phyloP scores from a whole-genome alignment of 169 alveolate species.

The Pseudocohnilembus persalinus region DNA sequence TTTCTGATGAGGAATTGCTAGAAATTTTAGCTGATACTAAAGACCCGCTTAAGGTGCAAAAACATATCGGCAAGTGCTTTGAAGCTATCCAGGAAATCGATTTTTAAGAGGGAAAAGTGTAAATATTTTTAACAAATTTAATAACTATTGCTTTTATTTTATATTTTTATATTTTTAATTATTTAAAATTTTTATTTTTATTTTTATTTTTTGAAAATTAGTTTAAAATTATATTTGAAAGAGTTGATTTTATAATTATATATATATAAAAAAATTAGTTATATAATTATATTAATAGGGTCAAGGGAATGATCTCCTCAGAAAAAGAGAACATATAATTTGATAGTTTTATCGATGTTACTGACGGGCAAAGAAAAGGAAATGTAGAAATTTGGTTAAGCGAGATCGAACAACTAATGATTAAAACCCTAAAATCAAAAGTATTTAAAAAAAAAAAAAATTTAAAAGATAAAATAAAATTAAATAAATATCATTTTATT shows the following conservation, averaged over 20 bases:
- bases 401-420: conserved; percentile 79
- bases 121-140: conserved; percentile 66
- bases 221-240: too few species aligned
- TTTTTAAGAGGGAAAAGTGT: too few species aligned
- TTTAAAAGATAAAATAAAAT: too few species aligned
- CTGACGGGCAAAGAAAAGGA: conserved; percentile 79
- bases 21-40: conserved; percentile 84
- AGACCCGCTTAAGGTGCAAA: conserved; percentile 82
- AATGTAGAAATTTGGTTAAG: conserved; percentile 88
- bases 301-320: conserved; percentile 81
- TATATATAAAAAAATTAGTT: not conserved
- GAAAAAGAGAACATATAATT: conserved; percentile 81
- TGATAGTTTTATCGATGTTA: conserved; percentile 64
- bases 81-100: conserved; percentile 77
- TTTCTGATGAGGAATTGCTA: conserved; percentile 87
- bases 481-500: too few species aligned
- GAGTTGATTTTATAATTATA: not conserved
- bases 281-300: not conserved
- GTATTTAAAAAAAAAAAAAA: too few species aligned
- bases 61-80: conserved; percentile 83
- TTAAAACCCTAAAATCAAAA: conserved; percentile 68
- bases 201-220: too few species aligned
- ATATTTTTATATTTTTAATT: too few species aligned
- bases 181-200: too few species aligned
- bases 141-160: too few species aligned